A percentile compares a stretch with the other conserved stretches of the same genome.
Evolutionary conservation across 2,329 filamentous ascomycete genomes (phyloP).

Genomic region (Thelonectria blattea): DNA sequence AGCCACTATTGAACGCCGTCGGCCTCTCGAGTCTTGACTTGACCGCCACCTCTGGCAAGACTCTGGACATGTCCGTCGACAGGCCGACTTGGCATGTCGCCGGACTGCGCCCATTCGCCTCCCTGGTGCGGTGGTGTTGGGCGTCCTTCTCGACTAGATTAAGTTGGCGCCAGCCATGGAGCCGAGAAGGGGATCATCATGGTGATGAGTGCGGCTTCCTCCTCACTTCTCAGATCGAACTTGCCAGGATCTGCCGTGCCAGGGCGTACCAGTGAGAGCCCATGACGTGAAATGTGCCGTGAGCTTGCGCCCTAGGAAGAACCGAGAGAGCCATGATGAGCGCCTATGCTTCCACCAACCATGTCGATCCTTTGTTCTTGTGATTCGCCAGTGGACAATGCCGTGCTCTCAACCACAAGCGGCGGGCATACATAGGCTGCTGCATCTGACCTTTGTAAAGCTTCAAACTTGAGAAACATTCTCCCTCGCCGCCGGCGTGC

Average conservation of each 20-base stretch:
- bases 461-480: neutral
- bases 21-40: constrained; percentile 13
- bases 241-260: constrained; percentile 20
- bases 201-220: constrained; percentile 10
- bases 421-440: neutral
- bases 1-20: constrained; percentile 8
- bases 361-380: neutral
- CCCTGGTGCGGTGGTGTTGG: neutral
- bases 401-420: constrained; percentile 2
- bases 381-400: neutral
- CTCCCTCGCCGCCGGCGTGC: constrained; percentile 4
- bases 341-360: neutral
- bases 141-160: constrained; percentile 16
- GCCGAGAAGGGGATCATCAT: constrained; percentile 14
- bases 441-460: neutral
- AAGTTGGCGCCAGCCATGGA: neutral
- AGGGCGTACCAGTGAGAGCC: constrained; percentile 18
- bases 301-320: neutral
- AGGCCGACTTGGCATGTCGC: constrained; percentile 25
- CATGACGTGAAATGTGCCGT: constrained; percentile 25
- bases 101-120: constrained; percentile 27
- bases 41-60: constrained; percentile 19
- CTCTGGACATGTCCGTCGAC: constrained; percentile 6
- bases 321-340: neutral
- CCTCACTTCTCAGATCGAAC: constrained; percentile 15